A percentile compares a stretch with the other conserved stretches of the same genome.
Conservation (phyloP, 2,329 filamentous ascomycete species). For the Grosmannia huntii region DNA sequence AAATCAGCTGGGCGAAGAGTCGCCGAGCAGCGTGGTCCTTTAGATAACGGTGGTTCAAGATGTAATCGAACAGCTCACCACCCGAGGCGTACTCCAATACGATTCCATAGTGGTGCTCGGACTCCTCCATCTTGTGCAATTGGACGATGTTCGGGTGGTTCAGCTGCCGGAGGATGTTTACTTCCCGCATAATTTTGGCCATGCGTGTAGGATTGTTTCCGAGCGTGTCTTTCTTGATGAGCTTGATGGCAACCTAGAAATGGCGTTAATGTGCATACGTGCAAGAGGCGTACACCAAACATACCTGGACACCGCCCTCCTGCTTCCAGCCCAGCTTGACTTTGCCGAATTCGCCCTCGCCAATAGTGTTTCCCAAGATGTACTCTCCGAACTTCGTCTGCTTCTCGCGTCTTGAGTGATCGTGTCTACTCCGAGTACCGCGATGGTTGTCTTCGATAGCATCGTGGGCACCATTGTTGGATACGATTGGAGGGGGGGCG, state of each 20-base stretch:
- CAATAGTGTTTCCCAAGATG: slow-evolving; percentile 87
- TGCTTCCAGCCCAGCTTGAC: slow-evolving; percentile 98
- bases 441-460: slow-evolving; percentile 32
- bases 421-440: slow-evolving; percentile 43
- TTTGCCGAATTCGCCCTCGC: slow-evolving; percentile 97
- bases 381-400: slow-evolving; percentile 90
- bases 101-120: slow-evolving; percentile 92
- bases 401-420: slow-evolving; percentile 51
- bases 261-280: neutral
- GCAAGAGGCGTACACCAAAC: neutral
- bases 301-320: slow-evolving; percentile 73
- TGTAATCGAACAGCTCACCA: slow-evolving; percentile 96
- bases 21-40: slow-evolving; percentile 86
- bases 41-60: slow-evolving; percentile 88
- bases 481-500: slow-evolving; percentile 30
- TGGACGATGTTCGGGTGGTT: slow-evolving; percentile 93
- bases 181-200: slow-evolving; percentile 95
- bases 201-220: slow-evolving; percentile 79
- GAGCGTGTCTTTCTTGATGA: slow-evolving; percentile 84
- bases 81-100: slow-evolving; percentile 97
- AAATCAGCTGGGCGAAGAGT: slow-evolving; percentile 89
- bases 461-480: slow-evolving; percentile 14
- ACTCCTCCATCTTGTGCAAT: slow-evolving; percentile 97
- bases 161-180: slow-evolving; percentile 76
- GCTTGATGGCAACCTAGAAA: slow-evolving; percentile 80